A percentile compares a stretch with the other conserved stretches of the same genome.
Conservation (phyloP, 805 yeast genomes). For the baker's yeast (Saccharomyces cerevisiae) region DNA sequence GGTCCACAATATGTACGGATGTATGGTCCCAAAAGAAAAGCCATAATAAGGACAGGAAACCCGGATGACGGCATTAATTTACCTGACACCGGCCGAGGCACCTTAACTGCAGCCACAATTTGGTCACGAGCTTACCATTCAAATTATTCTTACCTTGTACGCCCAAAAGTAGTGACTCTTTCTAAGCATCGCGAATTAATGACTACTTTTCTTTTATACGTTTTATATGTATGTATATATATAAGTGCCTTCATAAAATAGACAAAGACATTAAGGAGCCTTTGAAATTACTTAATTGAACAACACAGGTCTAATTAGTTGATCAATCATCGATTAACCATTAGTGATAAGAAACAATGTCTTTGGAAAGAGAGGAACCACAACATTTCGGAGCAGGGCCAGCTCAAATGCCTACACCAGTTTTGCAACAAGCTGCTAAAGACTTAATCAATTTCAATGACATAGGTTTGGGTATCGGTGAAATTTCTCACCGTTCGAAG, state of each 20-base stretch:
- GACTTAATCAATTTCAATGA: conserved; percentile 69
- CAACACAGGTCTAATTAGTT: neutral
- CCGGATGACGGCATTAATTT: neutral
- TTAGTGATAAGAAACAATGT: neutral
- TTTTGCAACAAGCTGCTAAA: conserved; percentile 77
- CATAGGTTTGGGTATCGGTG: conserved; percentile 83
- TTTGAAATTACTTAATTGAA: neutral
- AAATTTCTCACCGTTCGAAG: conserved; percentile 88
- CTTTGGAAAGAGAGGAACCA: conserved; percentile 58
- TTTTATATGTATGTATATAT: neutral
- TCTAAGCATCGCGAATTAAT: neutral
- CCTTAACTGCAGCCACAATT: neutral
- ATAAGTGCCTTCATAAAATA: neutral
- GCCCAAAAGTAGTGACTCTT: neutral
- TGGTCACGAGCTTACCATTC: neutral
- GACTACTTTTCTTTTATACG: neutral
- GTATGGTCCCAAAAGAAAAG: neutral
- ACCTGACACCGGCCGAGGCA: neutral
- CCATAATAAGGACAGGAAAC: neutral
- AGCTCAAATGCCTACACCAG: conserved; percentile 77
- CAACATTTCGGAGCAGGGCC: conserved; percentile 98
- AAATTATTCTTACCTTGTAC: neutral
- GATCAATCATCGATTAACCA: neutral
- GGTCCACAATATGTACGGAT: neutral
- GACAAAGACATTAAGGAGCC: neutral